A percentile compares a stretch with the other conserved stretches of the same genome.
phyloP scores from a whole-genome alignment of 148 eudicot species.

The Heliosperma pusillum region DNA sequence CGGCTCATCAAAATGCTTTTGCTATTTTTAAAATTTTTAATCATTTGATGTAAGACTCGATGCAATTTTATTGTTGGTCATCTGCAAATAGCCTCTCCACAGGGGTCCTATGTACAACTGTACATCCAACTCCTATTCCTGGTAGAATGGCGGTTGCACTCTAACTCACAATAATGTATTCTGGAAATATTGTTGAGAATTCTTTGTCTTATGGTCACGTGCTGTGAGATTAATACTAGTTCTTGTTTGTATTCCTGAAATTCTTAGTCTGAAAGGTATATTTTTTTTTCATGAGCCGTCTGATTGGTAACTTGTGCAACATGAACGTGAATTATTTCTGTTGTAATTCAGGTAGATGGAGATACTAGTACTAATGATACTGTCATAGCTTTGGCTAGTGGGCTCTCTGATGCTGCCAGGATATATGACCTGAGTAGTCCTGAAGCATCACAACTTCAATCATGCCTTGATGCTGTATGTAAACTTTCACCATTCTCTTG shows the following conservation, averaged over 20 bases:
- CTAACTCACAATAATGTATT: background rate
- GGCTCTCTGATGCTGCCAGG: constrained; percentile 64
- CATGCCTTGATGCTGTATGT: constrained; percentile 93
- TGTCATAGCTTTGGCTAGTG: constrained; percentile 97
- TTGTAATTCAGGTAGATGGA: constrained; percentile 81
- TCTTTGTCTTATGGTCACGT: too few relatives aligned
- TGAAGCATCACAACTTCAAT: constrained; percentile 79
- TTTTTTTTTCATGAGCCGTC: background rate
- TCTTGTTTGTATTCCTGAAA: background rate
- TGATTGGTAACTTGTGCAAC: background rate
- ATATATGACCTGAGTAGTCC: constrained; percentile 53
- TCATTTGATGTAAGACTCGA: too few relatives aligned
- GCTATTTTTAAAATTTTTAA: too few relatives aligned
- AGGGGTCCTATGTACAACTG: too few relatives aligned
- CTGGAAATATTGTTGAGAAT: background rate
- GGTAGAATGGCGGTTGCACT: background rate
- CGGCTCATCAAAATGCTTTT: too few relatives aligned
- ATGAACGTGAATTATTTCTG: constrained; percentile 1
- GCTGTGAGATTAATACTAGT: background rate
- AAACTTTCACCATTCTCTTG: constrained; percentile 8
- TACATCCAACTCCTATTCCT: background rate
- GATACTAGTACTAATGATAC: constrained; percentile 96
- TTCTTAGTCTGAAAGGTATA: background rate
- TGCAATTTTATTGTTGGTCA: too few relatives aligned
- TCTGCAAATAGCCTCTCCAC: too few relatives aligned